phyloP scores from a whole-genome alignment of 73 alveolate genomes.

The Uronychia binucleata region DNA sequence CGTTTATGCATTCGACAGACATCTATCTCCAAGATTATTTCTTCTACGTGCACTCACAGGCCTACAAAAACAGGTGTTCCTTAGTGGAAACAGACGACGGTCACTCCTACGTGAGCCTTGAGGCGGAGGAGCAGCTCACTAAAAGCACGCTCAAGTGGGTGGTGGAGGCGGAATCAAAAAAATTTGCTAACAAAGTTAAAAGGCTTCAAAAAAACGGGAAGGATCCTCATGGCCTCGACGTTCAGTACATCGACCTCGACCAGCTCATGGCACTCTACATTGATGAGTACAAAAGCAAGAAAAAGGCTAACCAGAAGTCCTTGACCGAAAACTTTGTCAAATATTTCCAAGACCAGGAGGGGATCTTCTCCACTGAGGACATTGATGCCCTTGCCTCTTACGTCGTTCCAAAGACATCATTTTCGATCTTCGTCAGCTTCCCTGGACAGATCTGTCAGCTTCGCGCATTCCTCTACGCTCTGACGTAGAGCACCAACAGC shows the following conservation, averaged over 20 bases:
- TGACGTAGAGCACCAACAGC: slow-evolving; percentile 43
- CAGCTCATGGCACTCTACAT: slow-evolving; percentile 34
- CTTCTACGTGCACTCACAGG: slow-evolving; percentile 32
- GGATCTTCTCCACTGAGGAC: slow-evolving; percentile 20
- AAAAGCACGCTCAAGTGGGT: background rate
- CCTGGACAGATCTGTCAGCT: slow-evolving; percentile 34
- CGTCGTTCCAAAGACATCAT: slow-evolving; percentile 5
- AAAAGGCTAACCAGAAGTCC: slow-evolving; percentile 23
- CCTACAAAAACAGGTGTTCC: background rate
- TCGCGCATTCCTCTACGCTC: slow-evolving; percentile 61
- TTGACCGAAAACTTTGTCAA: slow-evolving; percentile 25
- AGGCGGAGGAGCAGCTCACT: background rate
- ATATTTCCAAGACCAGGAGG: slow-evolving; percentile 24
- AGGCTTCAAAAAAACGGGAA: background rate
- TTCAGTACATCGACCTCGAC: slow-evolving; percentile 49
- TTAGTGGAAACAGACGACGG: background rate
- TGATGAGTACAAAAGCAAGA: slow-evolving; percentile 29
- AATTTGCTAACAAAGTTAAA: background rate
- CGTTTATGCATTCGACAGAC: slow-evolving; percentile 7
- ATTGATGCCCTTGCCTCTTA: slow-evolving; percentile 3
- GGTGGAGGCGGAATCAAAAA: background rate
- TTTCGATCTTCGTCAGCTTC: slow-evolving; percentile 39
- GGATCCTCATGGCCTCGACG: slow-evolving; percentile 23
- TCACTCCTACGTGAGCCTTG: background rate
- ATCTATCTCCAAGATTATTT: slow-evolving; percentile 38